Conservation (phyloP, 2,329 filamentous ascomycete genomes). For the Venturiaceae sp. region DNA sequence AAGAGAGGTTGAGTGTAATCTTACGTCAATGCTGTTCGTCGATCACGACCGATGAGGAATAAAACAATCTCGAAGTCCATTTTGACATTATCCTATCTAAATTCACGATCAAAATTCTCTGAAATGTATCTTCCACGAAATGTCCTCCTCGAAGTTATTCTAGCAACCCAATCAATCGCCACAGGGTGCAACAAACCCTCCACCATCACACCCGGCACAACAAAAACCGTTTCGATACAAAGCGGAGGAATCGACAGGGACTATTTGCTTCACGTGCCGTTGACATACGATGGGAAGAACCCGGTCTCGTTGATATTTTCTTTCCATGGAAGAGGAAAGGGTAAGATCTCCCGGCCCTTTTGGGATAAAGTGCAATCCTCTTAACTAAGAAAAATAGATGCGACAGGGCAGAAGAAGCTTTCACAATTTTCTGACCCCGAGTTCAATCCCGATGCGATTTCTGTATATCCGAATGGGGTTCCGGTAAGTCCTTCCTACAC, state of each 20-base stretch:
- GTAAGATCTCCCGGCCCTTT: too few species aligned
- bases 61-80: neutral
- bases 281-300: slow-evolving; percentile 26
- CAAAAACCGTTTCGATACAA: slow-evolving; percentile 16
- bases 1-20: neutral
- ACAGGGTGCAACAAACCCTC: slow-evolving; percentile 13
- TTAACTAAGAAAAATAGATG: too few species aligned
- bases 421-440: slow-evolving; percentile 35
- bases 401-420: slow-evolving; percentile 28
- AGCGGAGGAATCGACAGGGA: slow-evolving; percentile 21
- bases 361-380: too few species aligned
- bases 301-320: slow-evolving; percentile 36
- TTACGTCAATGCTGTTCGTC: neutral
- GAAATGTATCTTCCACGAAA: neutral
- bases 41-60: neutral
- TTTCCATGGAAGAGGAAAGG: slow-evolving; percentile 34
- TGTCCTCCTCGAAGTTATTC: neutral
- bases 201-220: slow-evolving; percentile 16
- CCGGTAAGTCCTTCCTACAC: slow-evolving; percentile 14
- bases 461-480: slow-evolving; percentile 35
- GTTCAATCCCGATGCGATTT: slow-evolving; percentile 34
- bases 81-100: neutral
- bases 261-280: slow-evolving; percentile 28
- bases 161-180: neutral
- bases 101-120: neutral